Conservation (phyloP, 2,329 filamentous ascomycete genomes). For the Lasiodiplodia gonubiensis region DNA sequence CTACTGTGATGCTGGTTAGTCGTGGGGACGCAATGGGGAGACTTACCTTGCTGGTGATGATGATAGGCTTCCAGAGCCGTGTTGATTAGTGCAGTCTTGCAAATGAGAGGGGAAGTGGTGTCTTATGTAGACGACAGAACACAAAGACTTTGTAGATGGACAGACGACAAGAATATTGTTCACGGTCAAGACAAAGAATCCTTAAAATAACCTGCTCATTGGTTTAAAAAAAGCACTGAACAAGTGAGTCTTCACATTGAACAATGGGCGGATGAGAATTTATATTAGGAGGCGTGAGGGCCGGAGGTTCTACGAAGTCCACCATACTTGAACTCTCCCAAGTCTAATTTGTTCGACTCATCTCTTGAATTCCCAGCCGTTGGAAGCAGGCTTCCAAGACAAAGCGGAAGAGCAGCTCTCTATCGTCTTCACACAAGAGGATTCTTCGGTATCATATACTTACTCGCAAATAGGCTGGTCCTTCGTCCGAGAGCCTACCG, state of each 20-base stretch:
- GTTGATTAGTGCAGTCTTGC: background rate
- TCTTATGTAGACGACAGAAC: background rate
- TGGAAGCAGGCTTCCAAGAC: conserved; percentile 5
- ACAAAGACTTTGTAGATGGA: background rate
- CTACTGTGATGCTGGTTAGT: background rate
- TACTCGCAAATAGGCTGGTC: no score
- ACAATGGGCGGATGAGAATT: background rate
- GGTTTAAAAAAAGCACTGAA: background rate
- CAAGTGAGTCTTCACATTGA: no score
- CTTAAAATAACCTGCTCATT: background rate
- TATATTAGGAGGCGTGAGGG: background rate
- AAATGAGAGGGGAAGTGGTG: background rate
- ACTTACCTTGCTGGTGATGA: background rate
- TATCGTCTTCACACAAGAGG: no score
- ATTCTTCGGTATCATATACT: no score
- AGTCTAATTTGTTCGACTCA: no score
- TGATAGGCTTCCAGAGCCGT: background rate
- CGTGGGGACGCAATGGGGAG: background rate
- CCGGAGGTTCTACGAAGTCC: background rate
- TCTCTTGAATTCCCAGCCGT: no score
- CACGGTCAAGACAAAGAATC: background rate
- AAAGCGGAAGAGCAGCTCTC: background rate
- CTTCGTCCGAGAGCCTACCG: no score
- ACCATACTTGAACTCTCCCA: background rate
- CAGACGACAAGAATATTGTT: background rate